Evolutionary conservation across 2,329 filamentous ascomycete genomes (phyloP), one percentile per base, ranked within the genome.

Genomic region (Hypoxylon sp.): DNA sequence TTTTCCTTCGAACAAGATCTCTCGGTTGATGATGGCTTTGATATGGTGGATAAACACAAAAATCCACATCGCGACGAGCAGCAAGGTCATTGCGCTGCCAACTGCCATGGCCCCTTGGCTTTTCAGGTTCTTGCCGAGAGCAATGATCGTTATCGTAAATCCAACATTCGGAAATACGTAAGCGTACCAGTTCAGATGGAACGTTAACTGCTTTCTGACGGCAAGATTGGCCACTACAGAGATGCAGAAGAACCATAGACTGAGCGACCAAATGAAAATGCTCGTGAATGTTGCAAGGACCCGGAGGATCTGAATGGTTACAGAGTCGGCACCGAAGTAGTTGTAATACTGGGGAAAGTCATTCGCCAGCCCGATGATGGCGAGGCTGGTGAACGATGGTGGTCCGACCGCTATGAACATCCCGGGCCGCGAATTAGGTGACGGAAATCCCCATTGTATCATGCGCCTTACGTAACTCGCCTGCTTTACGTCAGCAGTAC

Each of bases 111-210:
- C 79, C 0, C 81, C 86, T 0, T 81, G 67, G 72, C 86, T 90
- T 0, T 82, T 77, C 10, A 90, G 79, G 0, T 79, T 82, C n/a
- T 82, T 82, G 2, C 86, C 89, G 50, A 90, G 80, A 13, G 86
- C 81, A 44, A 91, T 88, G 3, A 85, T 85, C 0, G 87, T 86
- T 42, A 91, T 80, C 1, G 86, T 88, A 56, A 91, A 86, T 0
- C 89, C 89, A 1, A 86, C 87, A 65, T 91, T 91, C 5, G 89
- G 89, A 73, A 91, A 91, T 35, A 91, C 85, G 77, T 90, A 89
- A 5, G 87, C 87, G 84, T 87, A 90, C 88, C 88, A 91, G 58
- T 80, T 83, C 33, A 83, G 75, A 64, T 80, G 81, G 63, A 83
- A 84, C 2, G 72, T 63, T 3, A 78, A 53, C 53, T 78, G 70